Percentiles rank a stretch among this genome's conserved stretches.
These are phyloP conservation scores for Trichoderma endophyticum DNA, from an alignment of 2,329 filamentous ascomycete species.

Conservation along the genomic window DNA sequence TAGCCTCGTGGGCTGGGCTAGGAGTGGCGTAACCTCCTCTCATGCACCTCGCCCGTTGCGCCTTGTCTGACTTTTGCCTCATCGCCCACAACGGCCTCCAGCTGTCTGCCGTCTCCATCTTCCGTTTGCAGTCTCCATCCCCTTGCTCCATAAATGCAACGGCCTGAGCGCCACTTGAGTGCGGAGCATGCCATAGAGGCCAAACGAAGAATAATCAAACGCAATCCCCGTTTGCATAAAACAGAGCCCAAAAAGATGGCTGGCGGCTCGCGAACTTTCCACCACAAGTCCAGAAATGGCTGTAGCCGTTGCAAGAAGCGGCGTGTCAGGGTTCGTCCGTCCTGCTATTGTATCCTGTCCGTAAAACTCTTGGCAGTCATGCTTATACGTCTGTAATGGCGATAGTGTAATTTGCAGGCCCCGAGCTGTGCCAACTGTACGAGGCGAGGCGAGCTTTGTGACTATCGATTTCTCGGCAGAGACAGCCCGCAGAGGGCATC, in stretches of 20 bases:
- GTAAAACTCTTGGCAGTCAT: background rate
- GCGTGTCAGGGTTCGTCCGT: constrained; percentile 5
- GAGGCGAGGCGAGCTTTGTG: constrained; percentile 8
- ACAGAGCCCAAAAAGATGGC: background rate
- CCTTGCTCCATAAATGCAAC: constrained; percentile 8
- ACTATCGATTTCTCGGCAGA: constrained; percentile 3
- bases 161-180: background rate
- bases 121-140: background rate
- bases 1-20: background rate
- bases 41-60: background rate
- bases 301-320: constrained; percentile 14
- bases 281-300: constrained; percentile 7
- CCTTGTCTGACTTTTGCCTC: background rate
- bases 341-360: background rate
- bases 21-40: background rate
- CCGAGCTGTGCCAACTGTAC: constrained; percentile 11
- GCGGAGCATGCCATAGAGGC: background rate
- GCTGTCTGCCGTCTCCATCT: background rate
- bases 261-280: constrained; percentile 6
- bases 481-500: background rate
- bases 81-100: constrained; percentile 2
- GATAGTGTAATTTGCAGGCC: constrained; percentile 9
- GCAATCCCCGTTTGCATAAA: background rate
- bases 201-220: background rate
- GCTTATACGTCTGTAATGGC: background rate